phyloP scores from a whole-genome alignment of 495 filamentous ascomycete species.

The Melanomma pulvis-pyrius region DNA sequence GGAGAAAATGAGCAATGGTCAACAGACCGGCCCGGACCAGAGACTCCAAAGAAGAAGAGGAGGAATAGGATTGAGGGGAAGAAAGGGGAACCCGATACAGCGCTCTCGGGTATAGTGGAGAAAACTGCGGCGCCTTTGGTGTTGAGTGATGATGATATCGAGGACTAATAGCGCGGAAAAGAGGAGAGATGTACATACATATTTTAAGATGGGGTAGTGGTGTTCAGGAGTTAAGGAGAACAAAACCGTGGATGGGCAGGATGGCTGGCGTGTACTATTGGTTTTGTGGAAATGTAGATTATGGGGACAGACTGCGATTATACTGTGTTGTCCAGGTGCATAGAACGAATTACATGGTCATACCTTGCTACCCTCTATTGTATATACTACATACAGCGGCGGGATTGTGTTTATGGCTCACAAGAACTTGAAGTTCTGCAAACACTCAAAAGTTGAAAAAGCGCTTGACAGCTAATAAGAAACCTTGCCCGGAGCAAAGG shows the following conservation, averaged over 20 bases:
- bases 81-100: background rate
- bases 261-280: too few species aligned
- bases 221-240: background rate
- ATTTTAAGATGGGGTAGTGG: background rate
- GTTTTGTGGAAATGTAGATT: background rate
- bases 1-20: constrained; percentile 55
- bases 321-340: background rate
- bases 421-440: too few species aligned
- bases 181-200: background rate
- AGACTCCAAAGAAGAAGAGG: constrained; percentile 18
- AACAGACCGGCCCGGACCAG: constrained; percentile 50
- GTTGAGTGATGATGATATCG: constrained; percentile 95
- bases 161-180: constrained; percentile 62
- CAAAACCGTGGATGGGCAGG: background rate
- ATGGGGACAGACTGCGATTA: background rate
- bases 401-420: too few species aligned
- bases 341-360: background rate
- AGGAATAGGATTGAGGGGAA: constrained; percentile 17
- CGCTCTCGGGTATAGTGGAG: constrained; percentile 36
- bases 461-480: background rate
- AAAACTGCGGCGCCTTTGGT: constrained; percentile 66
- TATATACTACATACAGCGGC: too few species aligned
- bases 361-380: too few species aligned
- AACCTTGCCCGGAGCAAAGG: too few species aligned
- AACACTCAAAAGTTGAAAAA: too few species aligned